These are phyloP conservation scores for Martensiomyces pterosporus DNA, from an alignment of 192 early-diverging fungal genomes.

Conservation along the genomic window DNA sequence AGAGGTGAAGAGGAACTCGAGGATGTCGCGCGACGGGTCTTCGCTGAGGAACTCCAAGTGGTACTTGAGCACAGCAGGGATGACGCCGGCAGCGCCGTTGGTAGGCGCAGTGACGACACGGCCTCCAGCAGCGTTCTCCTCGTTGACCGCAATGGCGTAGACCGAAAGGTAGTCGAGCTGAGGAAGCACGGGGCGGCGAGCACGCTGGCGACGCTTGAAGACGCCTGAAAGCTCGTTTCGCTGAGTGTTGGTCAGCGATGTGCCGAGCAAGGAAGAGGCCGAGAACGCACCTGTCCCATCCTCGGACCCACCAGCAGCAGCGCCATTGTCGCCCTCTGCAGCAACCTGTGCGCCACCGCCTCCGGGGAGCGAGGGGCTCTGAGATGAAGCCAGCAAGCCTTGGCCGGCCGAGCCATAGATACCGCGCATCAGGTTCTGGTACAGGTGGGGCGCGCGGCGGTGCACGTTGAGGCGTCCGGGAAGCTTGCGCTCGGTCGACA, in stretches of 20 bases:
- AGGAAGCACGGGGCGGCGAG: constrained; percentile 56
- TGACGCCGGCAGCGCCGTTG: constrained; percentile 92
- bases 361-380: constrained; percentile 14
- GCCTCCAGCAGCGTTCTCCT: constrained; percentile 80
- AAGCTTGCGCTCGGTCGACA: constrained; percentile 59
- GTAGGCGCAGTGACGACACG: constrained; percentile 92
- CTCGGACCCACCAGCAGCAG: too few species aligned
- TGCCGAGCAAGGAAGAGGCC: constrained; percentile 13
- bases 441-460: constrained; percentile 82
- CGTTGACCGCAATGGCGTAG: constrained; percentile 95
- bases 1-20: constrained; percentile 89
- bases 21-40: constrained; percentile 75
- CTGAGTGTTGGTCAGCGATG: constrained; percentile 38
- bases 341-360: constrained; percentile 2
- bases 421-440: constrained; percentile 80
- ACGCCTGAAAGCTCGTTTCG: constrained; percentile 37
- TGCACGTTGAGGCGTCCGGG: constrained; percentile 79
- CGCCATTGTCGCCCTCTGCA: not conserved
- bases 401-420: constrained; percentile 53
- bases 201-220: constrained; percentile 35
- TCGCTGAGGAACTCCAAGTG: constrained; percentile 93
- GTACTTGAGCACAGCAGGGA: constrained; percentile 93
- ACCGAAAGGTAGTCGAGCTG: constrained; percentile 88
- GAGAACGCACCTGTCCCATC: too few species aligned
- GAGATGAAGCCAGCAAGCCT: constrained; percentile 14